Evolutionary conservation across 2,329 filamentous ascomycete genomes (phyloP).

Genomic region (Diaporthe citriasiana): DNA sequence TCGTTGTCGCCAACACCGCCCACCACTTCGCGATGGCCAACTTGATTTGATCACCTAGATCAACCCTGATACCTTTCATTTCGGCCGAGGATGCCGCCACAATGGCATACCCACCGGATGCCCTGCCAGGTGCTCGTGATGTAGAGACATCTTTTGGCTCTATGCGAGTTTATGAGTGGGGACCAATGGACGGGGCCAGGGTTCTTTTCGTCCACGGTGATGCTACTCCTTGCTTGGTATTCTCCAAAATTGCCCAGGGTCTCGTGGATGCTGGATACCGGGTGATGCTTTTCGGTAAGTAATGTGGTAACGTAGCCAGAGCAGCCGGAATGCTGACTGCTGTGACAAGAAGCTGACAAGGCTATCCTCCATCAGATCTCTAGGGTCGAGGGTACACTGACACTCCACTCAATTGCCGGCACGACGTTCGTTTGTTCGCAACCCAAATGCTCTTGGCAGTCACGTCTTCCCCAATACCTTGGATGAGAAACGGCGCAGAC

Average conservation of each 20-base stretch:
- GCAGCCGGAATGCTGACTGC: neutral
- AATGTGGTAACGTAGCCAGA: no score
- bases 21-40: neutral
- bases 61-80: neutral
- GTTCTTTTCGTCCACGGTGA: constrained; percentile 89
- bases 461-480: neutral
- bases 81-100: neutral
- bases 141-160: constrained; percentile 82
- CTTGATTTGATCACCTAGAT: neutral
- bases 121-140: constrained; percentile 80
- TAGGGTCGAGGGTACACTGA: constrained; percentile 12
- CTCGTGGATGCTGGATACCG: constrained; percentile 78
- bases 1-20: no score
- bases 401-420: neutral
- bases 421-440: constrained; percentile 6
- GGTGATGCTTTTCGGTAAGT: constrained; percentile 78
- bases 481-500: neutral
- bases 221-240: constrained; percentile 82
- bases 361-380: neutral
- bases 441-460: neutral
- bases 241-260: constrained; percentile 75
- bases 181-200: constrained; percentile 79
- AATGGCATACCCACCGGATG: constrained; percentile 73
- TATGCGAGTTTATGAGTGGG: constrained; percentile 86
- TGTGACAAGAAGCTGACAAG: neutral